Conservation (phyloP, 2,329 filamentous ascomycete genomes). For the Penicillium sp. region DNA sequence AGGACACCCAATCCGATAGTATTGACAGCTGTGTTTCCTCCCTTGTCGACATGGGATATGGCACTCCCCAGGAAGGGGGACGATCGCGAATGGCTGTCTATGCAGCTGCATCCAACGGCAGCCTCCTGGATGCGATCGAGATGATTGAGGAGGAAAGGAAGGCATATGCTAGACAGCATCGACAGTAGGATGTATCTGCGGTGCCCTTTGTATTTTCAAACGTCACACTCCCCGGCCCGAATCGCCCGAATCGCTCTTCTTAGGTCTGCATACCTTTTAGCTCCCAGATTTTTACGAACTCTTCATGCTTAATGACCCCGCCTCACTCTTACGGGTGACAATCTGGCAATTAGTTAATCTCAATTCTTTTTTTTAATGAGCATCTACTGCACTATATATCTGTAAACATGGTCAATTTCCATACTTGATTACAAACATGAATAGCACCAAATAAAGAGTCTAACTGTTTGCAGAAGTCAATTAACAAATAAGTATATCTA, state of each 20-base stretch:
- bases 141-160: slow-evolving; percentile 52
- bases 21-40: slow-evolving; percentile 41
- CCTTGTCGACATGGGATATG: slow-evolving; percentile 44
- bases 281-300: background rate
- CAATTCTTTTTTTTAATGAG: background rate
- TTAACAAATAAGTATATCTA: background rate
- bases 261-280: background rate
- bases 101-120: slow-evolving; percentile 45
- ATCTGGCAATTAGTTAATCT: background rate
- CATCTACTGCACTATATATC: background rate
- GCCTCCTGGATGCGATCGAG: slow-evolving; percentile 47
- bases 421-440: too few relatives aligned
- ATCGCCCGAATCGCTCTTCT: slow-evolving; percentile 1
- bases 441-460: too few relatives aligned
- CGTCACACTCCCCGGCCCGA: background rate
- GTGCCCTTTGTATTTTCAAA: background rate
- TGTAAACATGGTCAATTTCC: background rate
- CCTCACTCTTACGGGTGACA: background rate
- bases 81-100: slow-evolving; percentile 43
- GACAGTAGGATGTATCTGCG: slow-evolving; percentile 3
- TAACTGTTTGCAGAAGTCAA: too few relatives aligned
- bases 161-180: slow-evolving; percentile 35
- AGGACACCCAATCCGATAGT: slow-evolving; percentile 24
- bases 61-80: slow-evolving; percentile 34
- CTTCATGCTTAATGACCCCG: slow-evolving; percentile 1